Evolutionary conservation across 2,329 filamentous ascomycete species (phyloP).

Genomic region (Cylindrodendrum hubeiense): DNA sequence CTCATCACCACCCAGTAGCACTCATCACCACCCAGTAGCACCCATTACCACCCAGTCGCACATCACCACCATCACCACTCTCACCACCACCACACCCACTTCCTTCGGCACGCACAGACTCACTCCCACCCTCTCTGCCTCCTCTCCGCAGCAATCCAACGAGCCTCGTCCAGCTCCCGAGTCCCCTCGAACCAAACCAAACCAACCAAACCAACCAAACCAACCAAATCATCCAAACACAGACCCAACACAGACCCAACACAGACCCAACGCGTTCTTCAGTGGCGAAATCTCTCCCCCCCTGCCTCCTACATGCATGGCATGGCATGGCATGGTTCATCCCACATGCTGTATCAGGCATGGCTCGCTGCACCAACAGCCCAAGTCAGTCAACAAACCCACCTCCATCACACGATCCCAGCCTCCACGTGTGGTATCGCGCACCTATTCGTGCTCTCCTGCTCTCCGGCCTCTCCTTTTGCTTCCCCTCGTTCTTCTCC

Average conservation of each 20-base stretch:
- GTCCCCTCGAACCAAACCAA: too few species aligned
- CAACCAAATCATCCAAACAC: too few species aligned
- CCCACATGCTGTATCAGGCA: conserved; percentile 40
- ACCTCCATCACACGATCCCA: conserved; percentile 35
- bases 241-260: too few species aligned
- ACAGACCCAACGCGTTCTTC: conserved; percentile 10
- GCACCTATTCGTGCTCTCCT: conserved; percentile 23
- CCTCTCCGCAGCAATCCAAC: too few species aligned
- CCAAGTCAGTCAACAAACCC: conserved; percentile 27
- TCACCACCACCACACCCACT: not conserved
- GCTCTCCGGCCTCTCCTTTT: too few species aligned
- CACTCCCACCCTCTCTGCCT: not conserved
- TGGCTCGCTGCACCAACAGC: conserved; percentile 37
- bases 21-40: not conserved
- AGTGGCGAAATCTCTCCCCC: conserved; percentile 23
- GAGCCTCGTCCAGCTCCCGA: too few species aligned
- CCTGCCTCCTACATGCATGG: conserved; percentile 26
- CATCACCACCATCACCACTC: not conserved
- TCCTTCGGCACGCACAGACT: too few species aligned
- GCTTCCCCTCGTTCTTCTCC: conserved; percentile 9
- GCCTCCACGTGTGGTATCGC: conserved; percentile 30
- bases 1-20: not conserved
- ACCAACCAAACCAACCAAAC: too few species aligned
- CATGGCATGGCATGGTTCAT: conserved; percentile 39
- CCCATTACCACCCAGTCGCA: too few species aligned